Evolutionary conservation across 2,329 filamentous ascomycete genomes (phyloP).

Genomic region (Fusarium fujikuroi): DNA sequence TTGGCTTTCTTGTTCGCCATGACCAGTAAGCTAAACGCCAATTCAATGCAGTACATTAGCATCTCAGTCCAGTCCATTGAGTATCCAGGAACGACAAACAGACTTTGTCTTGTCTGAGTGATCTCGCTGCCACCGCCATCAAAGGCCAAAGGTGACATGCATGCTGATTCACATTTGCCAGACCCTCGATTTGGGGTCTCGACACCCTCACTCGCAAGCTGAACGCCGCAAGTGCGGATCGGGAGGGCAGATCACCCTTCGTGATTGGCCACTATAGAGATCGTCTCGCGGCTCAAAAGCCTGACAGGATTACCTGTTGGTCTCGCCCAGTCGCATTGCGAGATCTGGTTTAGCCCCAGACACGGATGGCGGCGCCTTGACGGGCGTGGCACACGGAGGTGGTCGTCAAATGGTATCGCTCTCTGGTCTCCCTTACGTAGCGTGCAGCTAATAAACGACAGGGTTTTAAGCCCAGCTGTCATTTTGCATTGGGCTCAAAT

Average conservation of each 20-base stretch:
- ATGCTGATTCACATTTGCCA: constrained; percentile 13
- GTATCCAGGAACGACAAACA: not conserved
- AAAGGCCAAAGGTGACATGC: constrained; percentile 11
- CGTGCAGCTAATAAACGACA: not conserved
- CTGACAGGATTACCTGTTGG: constrained; percentile 6
- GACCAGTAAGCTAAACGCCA: not conserved
- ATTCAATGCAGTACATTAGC: not conserved
- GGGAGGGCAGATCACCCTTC: not conserved
- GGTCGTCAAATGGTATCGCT: constrained; percentile 19
- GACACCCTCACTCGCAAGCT: not conserved
- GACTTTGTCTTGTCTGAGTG: not conserved
- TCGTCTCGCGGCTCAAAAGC: not conserved
- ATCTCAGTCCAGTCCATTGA: not conserved
- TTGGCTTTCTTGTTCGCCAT: not conserved
- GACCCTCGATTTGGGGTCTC: not conserved
- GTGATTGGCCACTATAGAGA: constrained; percentile 1
- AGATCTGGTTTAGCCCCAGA: constrained; percentile 4
- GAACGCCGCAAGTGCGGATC: not conserved
- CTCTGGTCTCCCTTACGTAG: constrained; percentile 12
- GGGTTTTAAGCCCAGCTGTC: constrained; percentile 1
- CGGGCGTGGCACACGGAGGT: constrained; percentile 16
- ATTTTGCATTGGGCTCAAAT: not conserved
- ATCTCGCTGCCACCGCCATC: constrained; percentile 16
- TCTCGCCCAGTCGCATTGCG: constrained; percentile 14
- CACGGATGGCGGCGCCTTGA: constrained; percentile 16